Base-by-base conservation (phyloP, 2,329 filamentous ascomycete genomes). In the Zymoseptoria passerinii region DNA sequence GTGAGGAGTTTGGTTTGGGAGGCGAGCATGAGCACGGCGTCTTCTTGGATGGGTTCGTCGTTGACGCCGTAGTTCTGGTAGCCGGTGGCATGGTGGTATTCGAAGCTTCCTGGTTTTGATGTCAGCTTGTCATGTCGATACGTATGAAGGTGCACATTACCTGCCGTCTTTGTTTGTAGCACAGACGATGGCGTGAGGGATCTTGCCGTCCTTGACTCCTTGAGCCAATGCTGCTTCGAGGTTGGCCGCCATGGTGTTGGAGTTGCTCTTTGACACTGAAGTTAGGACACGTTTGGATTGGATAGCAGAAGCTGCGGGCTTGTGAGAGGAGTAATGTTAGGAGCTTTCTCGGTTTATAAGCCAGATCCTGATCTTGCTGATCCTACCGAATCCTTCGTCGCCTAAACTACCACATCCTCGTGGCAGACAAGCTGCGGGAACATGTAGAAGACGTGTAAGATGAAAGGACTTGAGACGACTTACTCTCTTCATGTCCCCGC, bases 1-100 rank as follows among this genome's bases (percentile, higher is more conserved):
- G 81, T 76, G 55, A 82, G 61, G 2, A 85, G 68, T 56, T 78
- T 78, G 10, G 75, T 77, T 48, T 65, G 63, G 4, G 70, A 73
- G 19, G 72, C 72, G 1, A 73, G 66, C 53, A 67, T 64, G 52
- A 72, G 63, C 7, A 70, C 55, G 4, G 67, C 67, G 51, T 73
- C 67, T 23, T 68, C 60, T 40, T 67, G 49, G 28, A 73, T 63
- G 1, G 67, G 63, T 4, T 65, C 57, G n/a, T 65, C 55, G 29
- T 65, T 53, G 18, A 56, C 59, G 28, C 62, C 56, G 16, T 58
- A 63, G 19, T 57, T 57, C 40, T 65, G 67, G 52, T 55, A 56
- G 29, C 71, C 71, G 2, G 66, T 65, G 3, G 68, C 61, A 55
- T 69, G 65, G n/a, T 61, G 52, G 60, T 71, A 73, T n/a, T 63